A percentile compares a stretch with the other conserved stretches of the same genome.
Evolutionary conservation across 2,329 filamentous ascomycete species (phyloP).

Genomic region (Hypoxylon sp.): DNA sequence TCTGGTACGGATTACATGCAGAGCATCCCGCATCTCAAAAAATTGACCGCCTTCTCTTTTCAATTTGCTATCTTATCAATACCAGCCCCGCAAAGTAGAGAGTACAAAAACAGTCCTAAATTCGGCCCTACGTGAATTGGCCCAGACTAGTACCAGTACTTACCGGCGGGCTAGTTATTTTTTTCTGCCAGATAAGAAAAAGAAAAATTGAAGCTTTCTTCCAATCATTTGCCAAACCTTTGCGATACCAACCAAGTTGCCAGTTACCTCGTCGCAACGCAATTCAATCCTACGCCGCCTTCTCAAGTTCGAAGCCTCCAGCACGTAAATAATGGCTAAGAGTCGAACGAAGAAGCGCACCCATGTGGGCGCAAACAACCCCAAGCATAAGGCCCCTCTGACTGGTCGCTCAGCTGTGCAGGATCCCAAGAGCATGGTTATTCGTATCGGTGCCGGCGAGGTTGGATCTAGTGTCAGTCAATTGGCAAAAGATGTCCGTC

Average conservation of each 20-base stretch:
- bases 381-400: conserved; percentile 66
- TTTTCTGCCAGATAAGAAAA: conserved; percentile 42
- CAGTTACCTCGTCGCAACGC: conserved; percentile 1
- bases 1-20: background rate
- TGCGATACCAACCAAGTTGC: background rate
- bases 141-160: conserved; percentile 23
- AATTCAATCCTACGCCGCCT: background rate
- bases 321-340: conserved; percentile 76
- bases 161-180: background rate
- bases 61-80: conserved; percentile 35
- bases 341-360: conserved; percentile 90
- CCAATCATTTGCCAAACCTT: conserved; percentile 6
- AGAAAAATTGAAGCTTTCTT: conserved; percentile 37
- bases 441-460: conserved; percentile 94
- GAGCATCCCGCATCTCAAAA: conserved; percentile 37
- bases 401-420: conserved; percentile 74
- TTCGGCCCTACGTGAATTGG: too few relatives aligned
- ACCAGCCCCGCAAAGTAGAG: conserved; percentile 15
- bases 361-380: conserved; percentile 77
- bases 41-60: conserved; percentile 40
- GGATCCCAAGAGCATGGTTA: conserved; percentile 96
- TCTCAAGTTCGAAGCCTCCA: conserved; percentile 8
- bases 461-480: conserved; percentile 93
- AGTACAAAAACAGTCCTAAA: conserved; percentile 8
- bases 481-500: conserved; percentile 89